These are phyloP conservation scores for Ustilago esculenta DNA, from an alignment of 1,284 basidiomycete genomes.

Conservation along the genomic window DNA sequence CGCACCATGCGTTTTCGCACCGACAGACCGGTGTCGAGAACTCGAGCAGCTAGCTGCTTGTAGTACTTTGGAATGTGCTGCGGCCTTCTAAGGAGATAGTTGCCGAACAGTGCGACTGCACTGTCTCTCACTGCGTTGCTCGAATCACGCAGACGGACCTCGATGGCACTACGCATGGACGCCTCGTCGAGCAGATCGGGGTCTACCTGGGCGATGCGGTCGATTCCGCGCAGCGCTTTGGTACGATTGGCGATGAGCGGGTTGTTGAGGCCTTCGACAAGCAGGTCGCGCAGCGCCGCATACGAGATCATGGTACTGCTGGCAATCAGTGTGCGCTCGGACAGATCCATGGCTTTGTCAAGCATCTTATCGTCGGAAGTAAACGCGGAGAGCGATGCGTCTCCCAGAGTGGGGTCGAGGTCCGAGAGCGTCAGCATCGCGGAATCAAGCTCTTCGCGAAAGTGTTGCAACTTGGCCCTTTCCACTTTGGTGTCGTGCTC, in stretches of 20 bases:
- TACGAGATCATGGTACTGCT: slow-evolving; percentile 52
- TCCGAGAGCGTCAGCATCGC: slow-evolving; percentile 36
- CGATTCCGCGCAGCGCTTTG: slow-evolving; percentile 58
- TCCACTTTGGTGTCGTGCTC: slow-evolving; percentile 7
- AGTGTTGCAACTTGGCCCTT: slow-evolving; percentile 29
- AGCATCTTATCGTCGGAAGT: slow-evolving; percentile 26
- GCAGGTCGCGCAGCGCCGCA: slow-evolving; percentile 28
- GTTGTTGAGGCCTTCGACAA: slow-evolving; percentile 52
- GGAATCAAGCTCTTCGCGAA: slow-evolving; percentile 33
- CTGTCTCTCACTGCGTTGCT: slow-evolving; percentile 94
- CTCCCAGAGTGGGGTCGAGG: slow-evolving; percentile 16
- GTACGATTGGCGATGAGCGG: slow-evolving; percentile 55
- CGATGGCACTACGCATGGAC: slow-evolving; percentile 72
- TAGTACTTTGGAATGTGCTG: slow-evolving; percentile 87
- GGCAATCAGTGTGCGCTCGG: slow-evolving; percentile 39
- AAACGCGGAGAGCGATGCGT: slow-evolving; percentile 11
- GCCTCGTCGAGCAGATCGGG: slow-evolving; percentile 44
- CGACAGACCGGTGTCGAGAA: slow-evolving; percentile 88
- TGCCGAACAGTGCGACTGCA: slow-evolving; percentile 92
- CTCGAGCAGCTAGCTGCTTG: slow-evolving; percentile 82
- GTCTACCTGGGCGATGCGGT: slow-evolving; percentile 51
- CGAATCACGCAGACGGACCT: slow-evolving; percentile 85
- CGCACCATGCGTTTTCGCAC: slow-evolving; percentile 96
- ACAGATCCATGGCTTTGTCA: slow-evolving; percentile 24
- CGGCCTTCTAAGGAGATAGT: slow-evolving; percentile 87